Percentiles rank a stretch among this genome's conserved stretches.
phyloP scores from a whole-genome alignment of 495 filamentous ascomycete genomes.

The Choiromyces venosus region DNA sequence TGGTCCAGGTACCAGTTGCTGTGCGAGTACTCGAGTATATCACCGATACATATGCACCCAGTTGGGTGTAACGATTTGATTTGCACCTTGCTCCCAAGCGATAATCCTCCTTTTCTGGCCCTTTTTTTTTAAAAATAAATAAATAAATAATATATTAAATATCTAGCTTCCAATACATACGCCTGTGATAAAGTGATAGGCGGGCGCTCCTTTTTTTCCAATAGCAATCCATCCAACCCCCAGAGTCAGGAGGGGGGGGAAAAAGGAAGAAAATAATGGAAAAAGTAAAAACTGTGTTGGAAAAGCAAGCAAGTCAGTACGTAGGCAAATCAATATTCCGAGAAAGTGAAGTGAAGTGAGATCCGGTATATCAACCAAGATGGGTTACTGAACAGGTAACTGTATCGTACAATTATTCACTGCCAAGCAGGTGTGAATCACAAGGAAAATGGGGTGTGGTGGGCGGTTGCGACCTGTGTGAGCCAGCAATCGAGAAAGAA shows the following conservation, averaged over 20 bases:
- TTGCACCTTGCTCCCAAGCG: not conserved
- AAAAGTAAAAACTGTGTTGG: not conserved
- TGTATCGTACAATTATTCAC: not conserved
- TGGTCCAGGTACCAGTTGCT: constrained; percentile 2
- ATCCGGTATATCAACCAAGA: not conserved
- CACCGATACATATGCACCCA: constrained; percentile 1
- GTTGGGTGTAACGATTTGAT: not conserved
- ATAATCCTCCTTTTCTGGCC: not conserved
- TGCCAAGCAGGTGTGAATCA: not conserved
- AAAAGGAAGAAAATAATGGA: not conserved
- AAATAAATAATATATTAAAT: not conserved
- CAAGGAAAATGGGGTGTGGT: not conserved
- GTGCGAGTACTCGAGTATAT: not conserved
- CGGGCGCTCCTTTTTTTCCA: not conserved
- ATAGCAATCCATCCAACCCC: not conserved
- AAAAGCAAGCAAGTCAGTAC: not conserved
- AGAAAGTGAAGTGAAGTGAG: constrained; percentile 1
- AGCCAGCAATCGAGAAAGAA: not conserved
- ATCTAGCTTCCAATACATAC: not conserved
- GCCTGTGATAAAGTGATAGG: not conserved
- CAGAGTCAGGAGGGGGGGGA: too few species aligned
- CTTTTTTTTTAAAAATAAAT: not conserved
- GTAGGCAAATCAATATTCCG: not conserved
- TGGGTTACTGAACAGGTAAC: not conserved
- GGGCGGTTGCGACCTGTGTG: not conserved